These are phyloP conservation scores for Tolypocladium tropicale DNA, from an alignment of 2,329 filamentous ascomycete species.

Conservation along the genomic window DNA sequence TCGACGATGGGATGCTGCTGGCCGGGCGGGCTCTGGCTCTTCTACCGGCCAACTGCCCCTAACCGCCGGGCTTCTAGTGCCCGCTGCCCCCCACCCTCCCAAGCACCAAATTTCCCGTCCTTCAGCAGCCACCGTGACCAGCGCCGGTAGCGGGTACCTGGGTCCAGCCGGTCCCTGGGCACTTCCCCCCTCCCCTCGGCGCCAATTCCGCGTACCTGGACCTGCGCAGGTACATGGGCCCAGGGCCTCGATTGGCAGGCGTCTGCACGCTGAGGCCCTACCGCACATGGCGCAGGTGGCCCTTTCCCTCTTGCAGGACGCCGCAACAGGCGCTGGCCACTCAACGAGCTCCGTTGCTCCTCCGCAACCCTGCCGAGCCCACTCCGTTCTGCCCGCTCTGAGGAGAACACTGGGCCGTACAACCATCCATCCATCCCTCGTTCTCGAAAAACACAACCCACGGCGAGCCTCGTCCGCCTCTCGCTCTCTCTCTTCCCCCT, in stretches of 20 bases:
- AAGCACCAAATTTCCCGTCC: neutral
- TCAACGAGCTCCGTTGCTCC: slow-evolving; percentile 6
- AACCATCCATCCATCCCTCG: slow-evolving; percentile 1
- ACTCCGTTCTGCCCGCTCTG: neutral
- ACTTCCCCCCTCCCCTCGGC: neutral
- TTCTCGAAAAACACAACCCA: slow-evolving; percentile 2
- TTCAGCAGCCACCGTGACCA: neutral
- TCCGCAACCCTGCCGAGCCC: slow-evolving; percentile 1
- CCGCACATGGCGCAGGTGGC: neutral
- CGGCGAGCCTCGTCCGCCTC: neutral
- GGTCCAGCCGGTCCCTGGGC: neutral
- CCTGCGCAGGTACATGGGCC: neutral
- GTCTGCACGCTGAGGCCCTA: neutral
- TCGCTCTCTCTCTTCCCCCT: neutral
- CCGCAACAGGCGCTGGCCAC: slow-evolving; percentile 1
- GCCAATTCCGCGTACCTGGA: neutral
- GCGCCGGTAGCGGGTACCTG: neutral
- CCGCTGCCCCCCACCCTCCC: neutral
- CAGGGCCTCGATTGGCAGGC: neutral
- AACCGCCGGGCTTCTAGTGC: neutral
- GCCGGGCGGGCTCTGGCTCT: too few relatives aligned
- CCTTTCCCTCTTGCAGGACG: neutral
- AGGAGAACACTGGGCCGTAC: slow-evolving; percentile 1
- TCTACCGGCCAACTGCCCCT: neutral
- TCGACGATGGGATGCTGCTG: neutral